phyloP scores from a whole-genome alignment of 2,329 filamentous ascomycete genomes.

The Hawksworthiomyces lignivorus region DNA sequence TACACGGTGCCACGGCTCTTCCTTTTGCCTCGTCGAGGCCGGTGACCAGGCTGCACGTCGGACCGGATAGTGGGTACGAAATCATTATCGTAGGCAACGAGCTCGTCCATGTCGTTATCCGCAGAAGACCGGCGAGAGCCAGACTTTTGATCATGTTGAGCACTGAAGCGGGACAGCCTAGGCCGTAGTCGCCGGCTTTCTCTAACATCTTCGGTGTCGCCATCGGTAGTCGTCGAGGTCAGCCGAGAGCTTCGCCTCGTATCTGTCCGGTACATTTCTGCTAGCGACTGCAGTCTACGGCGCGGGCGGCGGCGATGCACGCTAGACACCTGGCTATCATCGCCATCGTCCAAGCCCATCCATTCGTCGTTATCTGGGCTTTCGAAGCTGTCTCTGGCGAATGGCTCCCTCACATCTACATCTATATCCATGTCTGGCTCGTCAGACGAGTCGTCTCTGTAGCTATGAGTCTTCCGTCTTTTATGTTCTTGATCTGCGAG shows the following conservation, averaged over 20 bases:
- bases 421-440: constrained; percentile 1
- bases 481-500: too few relatives aligned
- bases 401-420: not conserved
- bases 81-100: constrained; percentile 21
- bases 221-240: not conserved
- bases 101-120: constrained; percentile 22
- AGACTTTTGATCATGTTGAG: not conserved
- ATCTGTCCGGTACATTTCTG: not conserved
- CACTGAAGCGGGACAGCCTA: not conserved
- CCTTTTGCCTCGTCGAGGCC: constrained; percentile 10
- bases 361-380: not conserved
- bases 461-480: constrained; percentile 4
- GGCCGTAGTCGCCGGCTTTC: constrained; percentile 6
- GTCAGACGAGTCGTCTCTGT: constrained; percentile 2
- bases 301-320: not conserved
- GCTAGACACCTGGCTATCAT: not conserved
- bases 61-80: constrained; percentile 21
- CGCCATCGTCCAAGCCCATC: constrained; percentile 7
- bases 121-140: not conserved
- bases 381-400: not conserved
- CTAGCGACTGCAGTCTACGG: constrained; percentile 2
- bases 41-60: constrained; percentile 16
- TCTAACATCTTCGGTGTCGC: not conserved
- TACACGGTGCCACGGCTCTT: constrained; percentile 4
- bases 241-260: constrained; percentile 12